Conservation (phyloP, 2,329 filamentous ascomycete species). For the Apiospora arundinis region DNA sequence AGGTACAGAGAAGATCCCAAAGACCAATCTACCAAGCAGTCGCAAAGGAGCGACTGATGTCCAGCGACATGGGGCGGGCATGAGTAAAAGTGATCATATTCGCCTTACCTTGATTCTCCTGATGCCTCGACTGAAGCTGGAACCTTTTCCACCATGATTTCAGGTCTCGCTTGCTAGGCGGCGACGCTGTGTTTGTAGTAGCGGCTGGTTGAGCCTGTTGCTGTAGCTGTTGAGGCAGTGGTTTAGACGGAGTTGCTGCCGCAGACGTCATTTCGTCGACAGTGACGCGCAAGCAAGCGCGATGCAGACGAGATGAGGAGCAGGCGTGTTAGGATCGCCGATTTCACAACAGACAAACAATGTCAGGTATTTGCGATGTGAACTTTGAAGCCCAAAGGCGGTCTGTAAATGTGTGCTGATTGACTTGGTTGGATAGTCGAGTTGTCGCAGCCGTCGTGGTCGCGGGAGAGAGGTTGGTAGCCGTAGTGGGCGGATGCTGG, state of each 20-base stretch:
- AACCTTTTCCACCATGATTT: slow-evolving; percentile 98
- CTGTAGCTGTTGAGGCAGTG: slow-evolving; percentile 13
- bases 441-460: slow-evolving; percentile 3
- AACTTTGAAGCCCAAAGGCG: not conserved
- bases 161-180: slow-evolving; percentile 84
- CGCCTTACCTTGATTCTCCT: slow-evolving; percentile 48
- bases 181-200: slow-evolving; percentile 60
- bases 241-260: slow-evolving; percentile 31
- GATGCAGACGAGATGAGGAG: slow-evolving; percentile 23
- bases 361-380: not conserved
- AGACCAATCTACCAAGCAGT: not conserved
- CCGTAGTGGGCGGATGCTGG: not conserved
- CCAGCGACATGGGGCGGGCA: not conserved
- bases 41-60: not conserved
- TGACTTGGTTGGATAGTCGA: slow-evolving; percentile 1
- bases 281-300: slow-evolving; percentile 39
- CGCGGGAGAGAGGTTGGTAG: not conserved
- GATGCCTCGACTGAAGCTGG: slow-evolving; percentile 69
- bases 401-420: not conserved
- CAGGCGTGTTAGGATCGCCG: not conserved
- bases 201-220: slow-evolving; percentile 19
- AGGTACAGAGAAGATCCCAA: not conserved
- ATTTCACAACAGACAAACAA: not conserved
- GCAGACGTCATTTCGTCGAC: slow-evolving; percentile 41
- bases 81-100: not conserved